Evolutionary conservation across 2,329 filamentous ascomycete genomes (phyloP).

Genomic region (Periglandula ipomoeae): DNA sequence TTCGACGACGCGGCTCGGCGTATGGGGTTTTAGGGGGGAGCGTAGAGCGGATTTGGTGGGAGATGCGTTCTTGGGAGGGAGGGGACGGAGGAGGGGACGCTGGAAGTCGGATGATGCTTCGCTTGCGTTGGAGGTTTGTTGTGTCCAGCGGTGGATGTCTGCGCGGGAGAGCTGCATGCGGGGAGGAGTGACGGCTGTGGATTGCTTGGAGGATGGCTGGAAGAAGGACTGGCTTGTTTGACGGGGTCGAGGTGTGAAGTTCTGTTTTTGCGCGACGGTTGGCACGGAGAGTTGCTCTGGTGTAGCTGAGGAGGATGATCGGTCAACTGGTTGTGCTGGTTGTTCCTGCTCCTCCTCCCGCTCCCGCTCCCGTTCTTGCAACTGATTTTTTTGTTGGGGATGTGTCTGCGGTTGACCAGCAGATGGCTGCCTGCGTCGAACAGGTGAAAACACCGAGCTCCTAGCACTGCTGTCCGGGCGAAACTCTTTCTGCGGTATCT

Average conservation of each 20-base stretch:
- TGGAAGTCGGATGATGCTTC: constrained; percentile 26
- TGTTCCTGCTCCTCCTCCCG: background rate
- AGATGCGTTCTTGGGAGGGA: constrained; percentile 42
- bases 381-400: background rate
- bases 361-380: background rate
- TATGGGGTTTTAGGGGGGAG: constrained; percentile 48
- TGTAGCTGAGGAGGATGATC: constrained; percentile 18
- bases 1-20: constrained; percentile 48
- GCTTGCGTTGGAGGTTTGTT: constrained; percentile 28
- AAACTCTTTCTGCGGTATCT: constrained; percentile 22
- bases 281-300: constrained; percentile 24
- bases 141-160: constrained; percentile 33
- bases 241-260: constrained; percentile 36
- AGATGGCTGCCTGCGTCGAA: background rate
- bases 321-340: background rate
- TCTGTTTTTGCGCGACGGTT: constrained; percentile 35
- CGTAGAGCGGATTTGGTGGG: constrained; percentile 48
- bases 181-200: constrained; percentile 25
- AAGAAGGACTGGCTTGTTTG: constrained; percentile 30
- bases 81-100: constrained; percentile 34
- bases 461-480: constrained; percentile 22
- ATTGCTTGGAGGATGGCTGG: constrained; percentile 19
- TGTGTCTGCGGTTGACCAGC: background rate
- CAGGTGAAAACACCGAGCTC: constrained; percentile 28
- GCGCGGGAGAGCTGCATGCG: constrained; percentile 32